Base-by-base conservation (phyloP, 2,329 filamentous ascomycete species). In the Colletotrichum agaves region DNA sequence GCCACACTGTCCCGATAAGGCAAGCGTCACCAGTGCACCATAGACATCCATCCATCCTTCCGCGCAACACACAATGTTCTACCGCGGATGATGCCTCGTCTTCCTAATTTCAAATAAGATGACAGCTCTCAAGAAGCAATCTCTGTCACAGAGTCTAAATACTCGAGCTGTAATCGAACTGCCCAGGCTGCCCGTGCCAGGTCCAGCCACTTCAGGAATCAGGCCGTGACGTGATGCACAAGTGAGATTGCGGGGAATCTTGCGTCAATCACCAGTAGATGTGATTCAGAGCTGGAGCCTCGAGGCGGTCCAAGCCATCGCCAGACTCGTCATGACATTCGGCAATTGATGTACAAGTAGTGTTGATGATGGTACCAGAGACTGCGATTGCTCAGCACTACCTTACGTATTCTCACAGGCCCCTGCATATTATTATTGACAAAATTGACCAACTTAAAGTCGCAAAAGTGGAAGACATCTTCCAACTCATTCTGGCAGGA, bases 191-290 rank as follows among this genome's bases (percentile, higher is more conserved):
- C n/a, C 23, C 53, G 39, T 31, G 62, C 39, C 47, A 53, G 35
- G 17, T 15, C 56, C 23, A 62, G 63, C 35, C 35, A 44, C 27
- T 7, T 27, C 27, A 27, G 27, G 27, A n/a, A n/a, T n/a, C n/a
- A n/a, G n/a, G n/a, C n/a, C n/a, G n/a, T n/a, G n/a, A 6, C 5
- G 27, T 27, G 27, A 27, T 19, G 33, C 41, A 37, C 41, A 37
- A 19, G 27, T 58, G 63, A 63, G 44, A 47, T 27, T 58, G 44
- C 41, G 60, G 60, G 63, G 52, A 58, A 63, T 13, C 31, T 23
- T 46, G 52, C 19, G 37, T 23, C 2, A 53, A 64, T 44, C 44
- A 64, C 37, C 44, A 41, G 44, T 52, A 17, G 50, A 13, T 17
- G 41, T 27, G 4, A 10, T 17, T 23, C n/a, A 15, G 8, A 21